Base-by-base conservation (phyloP, 2,329 filamentous ascomycete genomes). In the Trichoderma pleuroti region DNA sequence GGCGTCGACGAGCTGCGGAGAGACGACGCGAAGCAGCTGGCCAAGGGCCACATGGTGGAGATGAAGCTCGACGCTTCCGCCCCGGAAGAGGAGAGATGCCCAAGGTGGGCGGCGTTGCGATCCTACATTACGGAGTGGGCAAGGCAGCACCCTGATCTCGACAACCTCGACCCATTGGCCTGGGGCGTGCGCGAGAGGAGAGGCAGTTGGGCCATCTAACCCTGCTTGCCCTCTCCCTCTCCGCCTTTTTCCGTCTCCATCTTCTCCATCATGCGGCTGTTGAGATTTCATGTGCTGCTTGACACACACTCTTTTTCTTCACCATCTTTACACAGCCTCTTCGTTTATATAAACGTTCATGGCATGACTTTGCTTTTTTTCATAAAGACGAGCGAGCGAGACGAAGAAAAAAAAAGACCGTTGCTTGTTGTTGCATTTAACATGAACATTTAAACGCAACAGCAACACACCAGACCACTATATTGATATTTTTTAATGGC, bases 41-140 rank as follows among this genome's bases (percentile, higher is more conserved):
- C 90, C 5, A 90, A 88, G 77, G 94, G 94, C 0, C 93, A 97
- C 78, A 91, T 97, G 75, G 82, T 85, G 75, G 86, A 82, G 78
- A 87, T 81, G 82, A 87, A 81, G 75, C 81, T 78, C 67, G 80
- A 82, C 11, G 80, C 82, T 11, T 78, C 81, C 14, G 77, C 79
- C 49, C 77, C 80, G 36, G 85, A 80, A 72, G 84, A 86, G 62
- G 80, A 83, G 72, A 92, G 92, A 61, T 85, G 85, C 70, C 84
- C 90, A 68, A 87, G 95, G 67, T 98, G 95, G 95, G 90, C 87
- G 77, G 95, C 95, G 1, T 84, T 98, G 56, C 91, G 91, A 77
- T 78, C 90, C 52, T 98, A 98, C 79, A 92, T 98, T 49, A 86
- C 86, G 46, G 94, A 97, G 79, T 98, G 95, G 95, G 94, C 92